Percentiles rank a stretch among this genome's conserved stretches.
Evolutionary conservation across 2,329 filamentous ascomycete species (phyloP).

Genomic region (Epichloe elymi): DNA sequence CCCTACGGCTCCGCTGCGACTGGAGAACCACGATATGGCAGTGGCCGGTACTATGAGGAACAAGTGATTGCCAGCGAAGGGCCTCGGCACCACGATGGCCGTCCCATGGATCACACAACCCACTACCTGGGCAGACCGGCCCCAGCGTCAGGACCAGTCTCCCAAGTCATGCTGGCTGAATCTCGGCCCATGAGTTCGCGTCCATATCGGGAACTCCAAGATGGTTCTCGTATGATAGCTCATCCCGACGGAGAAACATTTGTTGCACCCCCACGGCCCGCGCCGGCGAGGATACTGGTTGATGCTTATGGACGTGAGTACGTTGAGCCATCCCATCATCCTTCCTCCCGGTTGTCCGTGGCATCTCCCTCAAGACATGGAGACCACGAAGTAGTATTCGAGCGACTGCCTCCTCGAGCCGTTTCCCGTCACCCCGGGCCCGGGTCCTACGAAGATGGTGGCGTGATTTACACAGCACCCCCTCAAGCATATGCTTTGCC

Average conservation of each 20-base stretch:
- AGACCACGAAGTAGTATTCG: constrained; percentile 50
- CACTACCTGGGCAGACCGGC: constrained; percentile 25
- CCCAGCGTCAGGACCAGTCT: constrained; percentile 25
- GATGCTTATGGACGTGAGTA: constrained; percentile 79
- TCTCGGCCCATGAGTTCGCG: constrained; percentile 27
- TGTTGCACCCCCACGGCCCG: constrained; percentile 38
- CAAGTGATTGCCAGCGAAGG: constrained; percentile 16
- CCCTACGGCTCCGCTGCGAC: constrained; percentile 14
- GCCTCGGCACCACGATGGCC: constrained; percentile 23
- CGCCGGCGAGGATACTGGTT: constrained; percentile 56
- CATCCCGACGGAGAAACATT: constrained; percentile 36
- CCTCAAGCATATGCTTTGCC: constrained; percentile 37
- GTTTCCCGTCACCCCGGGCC: constrained; percentile 35
- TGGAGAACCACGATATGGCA: constrained; percentile 17
- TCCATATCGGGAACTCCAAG: constrained; percentile 31
- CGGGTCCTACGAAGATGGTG: constrained; percentile 36
- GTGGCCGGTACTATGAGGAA: constrained; percentile 20
- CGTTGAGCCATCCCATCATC: constrained; percentile 35
- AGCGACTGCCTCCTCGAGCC: constrained; percentile 43
- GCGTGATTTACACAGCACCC: constrained; percentile 35
- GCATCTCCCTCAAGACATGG: constrained; percentile 31
- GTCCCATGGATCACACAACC: constrained; percentile 18
- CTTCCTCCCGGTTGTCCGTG: constrained; percentile 37
- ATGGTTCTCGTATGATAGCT: constrained; percentile 31
- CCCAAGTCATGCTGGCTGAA: constrained; percentile 29